Evolutionary conservation across 768 basidiomycete genomes (phyloP).

Genomic region (Leccinellum rugosiceps): DNA sequence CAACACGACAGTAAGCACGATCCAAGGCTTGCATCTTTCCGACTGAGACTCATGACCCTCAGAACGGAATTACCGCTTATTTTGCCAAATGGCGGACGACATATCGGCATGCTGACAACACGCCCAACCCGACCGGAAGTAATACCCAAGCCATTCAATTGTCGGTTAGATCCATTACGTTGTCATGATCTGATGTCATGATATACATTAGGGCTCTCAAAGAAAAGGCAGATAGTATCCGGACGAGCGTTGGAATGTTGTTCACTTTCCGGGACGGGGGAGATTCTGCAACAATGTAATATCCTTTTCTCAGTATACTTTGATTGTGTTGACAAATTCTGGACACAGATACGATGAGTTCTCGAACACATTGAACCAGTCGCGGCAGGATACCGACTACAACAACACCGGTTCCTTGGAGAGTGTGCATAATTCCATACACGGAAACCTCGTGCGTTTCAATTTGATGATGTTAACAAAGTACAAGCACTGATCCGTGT

Average conservation of each 20-base stretch:
- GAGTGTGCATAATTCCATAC: conserved; percentile 18
- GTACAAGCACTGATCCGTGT: background rate
- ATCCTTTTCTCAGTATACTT: background rate
- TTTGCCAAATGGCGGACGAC: conserved; percentile 20
- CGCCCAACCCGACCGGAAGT: conserved; percentile 12
- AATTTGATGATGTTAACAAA: background rate
- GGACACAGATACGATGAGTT: conserved; percentile 27
- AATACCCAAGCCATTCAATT: conserved; percentile 9
- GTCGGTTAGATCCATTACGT: conserved; percentile 3
- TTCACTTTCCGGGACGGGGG: conserved; percentile 18
- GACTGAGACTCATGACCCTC: background rate
- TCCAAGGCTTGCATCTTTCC: background rate
- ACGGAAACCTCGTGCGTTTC: conserved; percentile 16
- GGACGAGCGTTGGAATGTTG: conserved; percentile 17
- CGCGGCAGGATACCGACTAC: conserved; percentile 12
- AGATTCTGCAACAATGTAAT: conserved; percentile 12
- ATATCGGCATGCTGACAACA: conserved; percentile 15
- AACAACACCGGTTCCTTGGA: conserved; percentile 20
- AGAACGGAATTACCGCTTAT: conserved; percentile 15
- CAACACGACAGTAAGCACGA: conserved; percentile 3
- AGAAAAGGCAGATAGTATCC: conserved; percentile 5
- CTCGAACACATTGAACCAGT: conserved; percentile 23
- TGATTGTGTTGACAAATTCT: background rate
- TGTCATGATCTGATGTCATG: background rate
- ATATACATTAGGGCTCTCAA: conserved; percentile 15